phyloP scores from a whole-genome alignment of 345 rosid genomes.

The Cardiospermum halicacabum region DNA sequence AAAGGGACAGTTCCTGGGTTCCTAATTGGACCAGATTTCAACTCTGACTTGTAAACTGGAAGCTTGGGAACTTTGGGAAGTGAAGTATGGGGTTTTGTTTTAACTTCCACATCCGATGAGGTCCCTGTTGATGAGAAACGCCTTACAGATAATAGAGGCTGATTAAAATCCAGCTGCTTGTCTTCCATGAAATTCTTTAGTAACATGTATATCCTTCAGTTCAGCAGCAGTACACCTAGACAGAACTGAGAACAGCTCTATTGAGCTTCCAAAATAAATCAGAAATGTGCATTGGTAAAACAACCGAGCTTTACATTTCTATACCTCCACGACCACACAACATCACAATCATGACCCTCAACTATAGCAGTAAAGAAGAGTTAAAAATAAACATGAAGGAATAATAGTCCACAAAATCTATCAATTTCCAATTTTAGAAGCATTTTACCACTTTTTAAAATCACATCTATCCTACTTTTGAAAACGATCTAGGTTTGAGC shows the following conservation, averaged over 20 bases:
- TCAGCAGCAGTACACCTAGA: constrained; percentile 13
- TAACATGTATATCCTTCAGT: constrained; percentile 31
- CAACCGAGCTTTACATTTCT: not conserved
- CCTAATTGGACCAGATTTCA: constrained; percentile 84
- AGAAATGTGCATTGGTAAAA: not conserved
- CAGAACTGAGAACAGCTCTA: constrained; percentile 13
- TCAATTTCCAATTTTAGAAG: not conserved
- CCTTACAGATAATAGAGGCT: constrained; percentile 74
- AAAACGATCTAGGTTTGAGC: not conserved
- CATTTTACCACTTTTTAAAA: not conserved
- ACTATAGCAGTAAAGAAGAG: not conserved
- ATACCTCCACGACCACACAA: not conserved
- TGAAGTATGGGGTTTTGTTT: constrained; percentile 37
- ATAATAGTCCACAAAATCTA: not conserved
- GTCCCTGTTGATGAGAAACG: constrained; percentile 35
- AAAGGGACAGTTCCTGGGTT: constrained; percentile 89
- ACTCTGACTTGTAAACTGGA: constrained; percentile 65
- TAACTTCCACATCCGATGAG: constrained; percentile 35
- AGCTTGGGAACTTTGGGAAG: constrained; percentile 40
- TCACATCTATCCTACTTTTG: not conserved
- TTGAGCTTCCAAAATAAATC: not conserved
- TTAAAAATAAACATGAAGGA: no score
- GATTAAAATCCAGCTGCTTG: constrained; percentile 72
- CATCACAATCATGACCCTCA: not conserved
- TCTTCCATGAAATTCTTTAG: constrained; percentile 64